Conservation (phyloP, 352 stramenopile species). For the Globisporangium nunn region DNA sequence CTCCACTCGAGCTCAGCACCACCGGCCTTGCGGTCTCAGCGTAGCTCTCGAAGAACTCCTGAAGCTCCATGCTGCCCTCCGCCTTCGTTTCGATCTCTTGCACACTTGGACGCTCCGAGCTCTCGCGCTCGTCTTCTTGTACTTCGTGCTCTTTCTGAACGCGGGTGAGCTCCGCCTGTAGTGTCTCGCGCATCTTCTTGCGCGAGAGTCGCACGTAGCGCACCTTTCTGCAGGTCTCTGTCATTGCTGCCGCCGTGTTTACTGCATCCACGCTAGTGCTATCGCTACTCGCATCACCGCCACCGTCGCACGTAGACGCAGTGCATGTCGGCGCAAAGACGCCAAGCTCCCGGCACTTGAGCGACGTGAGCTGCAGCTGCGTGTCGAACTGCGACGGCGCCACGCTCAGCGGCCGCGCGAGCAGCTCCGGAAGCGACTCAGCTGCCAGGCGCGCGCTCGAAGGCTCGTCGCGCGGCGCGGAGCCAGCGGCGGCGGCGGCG, state of each 20-base stretch:
- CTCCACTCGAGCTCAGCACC: conserved; percentile 17
- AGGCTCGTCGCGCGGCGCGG: too few relatives aligned
- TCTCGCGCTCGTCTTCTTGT: not conserved
- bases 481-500: too few relatives aligned
- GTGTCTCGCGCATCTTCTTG: conserved; percentile 22
- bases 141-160: not conserved
- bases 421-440: conserved; percentile 18
- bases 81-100: conserved; percentile 13
- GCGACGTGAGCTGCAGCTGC: conserved; percentile 23
- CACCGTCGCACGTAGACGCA: not conserved
- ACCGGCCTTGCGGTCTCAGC: conserved; percentile 26
- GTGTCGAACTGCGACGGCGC: conserved; percentile 16
- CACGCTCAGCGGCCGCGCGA: conserved; percentile 16
- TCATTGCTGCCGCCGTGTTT: not conserved
- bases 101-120: not conserved
- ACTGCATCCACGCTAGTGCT: not conserved
- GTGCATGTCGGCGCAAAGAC: not conserved
- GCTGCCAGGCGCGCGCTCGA: not conserved
- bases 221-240: conserved; percentile 33
- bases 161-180: conserved; percentile 14
- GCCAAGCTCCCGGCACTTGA: conserved; percentile 25
- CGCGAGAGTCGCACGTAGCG: conserved; percentile 47
- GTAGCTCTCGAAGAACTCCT: conserved; percentile 62
- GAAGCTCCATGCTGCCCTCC: conserved; percentile 27
- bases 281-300: not conserved